phyloP scores from a whole-genome alignment of 495 filamentous ascomycete genomes.

The Trichoderma asperelloides region DNA sequence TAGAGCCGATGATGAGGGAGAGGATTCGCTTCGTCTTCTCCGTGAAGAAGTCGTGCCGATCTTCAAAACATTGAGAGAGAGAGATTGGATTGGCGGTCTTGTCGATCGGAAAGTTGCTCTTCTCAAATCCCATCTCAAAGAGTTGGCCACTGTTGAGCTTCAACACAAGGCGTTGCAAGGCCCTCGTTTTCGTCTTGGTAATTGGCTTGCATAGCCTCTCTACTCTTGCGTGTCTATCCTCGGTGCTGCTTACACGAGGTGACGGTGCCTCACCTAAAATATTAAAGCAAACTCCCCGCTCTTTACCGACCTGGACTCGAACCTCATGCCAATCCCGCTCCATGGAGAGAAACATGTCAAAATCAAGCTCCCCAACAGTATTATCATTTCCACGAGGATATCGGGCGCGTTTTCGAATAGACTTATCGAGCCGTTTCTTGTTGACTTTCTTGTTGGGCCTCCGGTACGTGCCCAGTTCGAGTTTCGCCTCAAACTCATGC shows the following conservation, averaged over 20 bases:
- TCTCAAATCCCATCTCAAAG: neutral
- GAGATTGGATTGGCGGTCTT: neutral
- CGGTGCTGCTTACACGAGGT: neutral
- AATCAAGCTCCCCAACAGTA: neutral
- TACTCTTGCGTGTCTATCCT: neutral
- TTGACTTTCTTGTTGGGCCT: neutral
- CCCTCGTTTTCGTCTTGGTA: neutral
- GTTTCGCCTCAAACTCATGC: neutral
- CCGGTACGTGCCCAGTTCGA: neutral
- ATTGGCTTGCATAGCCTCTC: neutral
- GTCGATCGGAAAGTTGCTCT: neutral
- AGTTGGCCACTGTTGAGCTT: neutral
- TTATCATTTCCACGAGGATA: neutral
- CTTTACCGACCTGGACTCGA: neutral
- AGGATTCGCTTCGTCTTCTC: neutral
- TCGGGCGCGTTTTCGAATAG: neutral
- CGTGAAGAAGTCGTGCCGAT: neutral
- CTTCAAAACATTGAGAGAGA: neutral
- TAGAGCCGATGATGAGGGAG: neutral
- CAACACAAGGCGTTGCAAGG: neutral
- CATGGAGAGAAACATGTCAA: neutral
- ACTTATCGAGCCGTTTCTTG: neutral
- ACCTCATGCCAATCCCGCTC: neutral
- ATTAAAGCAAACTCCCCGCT: neutral
- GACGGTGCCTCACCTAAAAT: neutral